Evolutionary conservation across 2,329 filamentous ascomycete genomes (phyloP).

Genomic region (Ophiostoma populinum): DNA sequence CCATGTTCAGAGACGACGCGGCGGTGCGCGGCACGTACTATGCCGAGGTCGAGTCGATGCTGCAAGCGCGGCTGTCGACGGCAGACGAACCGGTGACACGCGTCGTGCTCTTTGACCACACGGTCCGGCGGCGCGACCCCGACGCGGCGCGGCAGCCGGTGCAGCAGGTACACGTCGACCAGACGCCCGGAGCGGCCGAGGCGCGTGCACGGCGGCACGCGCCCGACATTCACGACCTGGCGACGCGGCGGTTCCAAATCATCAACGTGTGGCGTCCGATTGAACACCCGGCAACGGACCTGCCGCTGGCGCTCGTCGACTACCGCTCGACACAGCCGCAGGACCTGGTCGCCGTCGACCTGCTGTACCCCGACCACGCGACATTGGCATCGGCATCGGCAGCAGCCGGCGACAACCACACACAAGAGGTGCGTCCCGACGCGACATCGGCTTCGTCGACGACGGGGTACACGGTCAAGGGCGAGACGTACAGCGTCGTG

Average conservation of each 20-base stretch:
- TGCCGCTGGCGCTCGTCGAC: conserved; percentile 47
- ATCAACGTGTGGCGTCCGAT: conserved; percentile 60
- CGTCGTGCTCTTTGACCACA: conserved; percentile 57
- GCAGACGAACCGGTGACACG: conserved; percentile 28
- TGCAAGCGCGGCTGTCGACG: conserved; percentile 30
- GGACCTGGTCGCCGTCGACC: conserved; percentile 42
- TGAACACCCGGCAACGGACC: conserved; percentile 40
- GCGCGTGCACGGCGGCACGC: conserved; percentile 42
- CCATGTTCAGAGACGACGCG: conserved; percentile 35
- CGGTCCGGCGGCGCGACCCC: conserved; percentile 40
- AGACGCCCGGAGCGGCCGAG: conserved; percentile 45
- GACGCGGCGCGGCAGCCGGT: conserved; percentile 44
- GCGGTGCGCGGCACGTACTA: conserved; percentile 42
- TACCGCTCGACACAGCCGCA: conserved; percentile 38
- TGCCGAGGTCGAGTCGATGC: conserved; percentile 38
- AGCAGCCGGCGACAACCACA: conserved; percentile 30
- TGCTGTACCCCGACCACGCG: conserved; percentile 39
- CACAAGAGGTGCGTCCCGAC: conserved; percentile 39
- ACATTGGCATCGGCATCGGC: conserved; percentile 6
- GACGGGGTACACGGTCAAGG: conserved; percentile 41
- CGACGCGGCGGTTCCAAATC: conserved; percentile 44
- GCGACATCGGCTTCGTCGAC: conserved; percentile 26
- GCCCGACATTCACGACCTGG: conserved; percentile 36
- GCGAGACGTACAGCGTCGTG: conserved; percentile 44
- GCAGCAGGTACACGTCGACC: conserved; percentile 55